A percentile compares a stretch with the other conserved stretches of the same genome.
These are phyloP conservation scores for Pyricularia sp. DNA, from an alignment of 2,329 filamentous ascomycete species.

Conservation along the genomic window DNA sequence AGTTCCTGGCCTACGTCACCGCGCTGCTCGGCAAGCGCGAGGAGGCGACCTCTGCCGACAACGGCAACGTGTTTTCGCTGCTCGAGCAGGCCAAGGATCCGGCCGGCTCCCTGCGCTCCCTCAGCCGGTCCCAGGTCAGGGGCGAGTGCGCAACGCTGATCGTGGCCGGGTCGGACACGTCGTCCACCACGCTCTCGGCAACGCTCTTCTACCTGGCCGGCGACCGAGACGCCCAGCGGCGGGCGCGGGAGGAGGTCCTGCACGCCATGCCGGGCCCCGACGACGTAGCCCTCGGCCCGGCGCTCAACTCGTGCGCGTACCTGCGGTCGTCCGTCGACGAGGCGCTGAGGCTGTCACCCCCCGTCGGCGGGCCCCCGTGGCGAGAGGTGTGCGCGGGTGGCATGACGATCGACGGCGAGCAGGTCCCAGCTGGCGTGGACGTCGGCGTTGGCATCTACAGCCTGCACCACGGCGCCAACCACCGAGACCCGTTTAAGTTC, in stretches of 20 bases:
- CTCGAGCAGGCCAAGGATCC: background rate
- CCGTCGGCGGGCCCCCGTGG: slow-evolving; percentile 22
- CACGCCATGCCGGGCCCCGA: background rate
- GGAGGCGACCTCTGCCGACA: background rate
- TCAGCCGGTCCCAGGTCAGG: background rate
- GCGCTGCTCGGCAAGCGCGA: background rate
- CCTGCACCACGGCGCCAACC: background rate
- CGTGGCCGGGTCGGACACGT: slow-evolving; percentile 14
- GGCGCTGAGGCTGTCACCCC: slow-evolving; percentile 31
- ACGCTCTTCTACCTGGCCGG: slow-evolving; percentile 20
- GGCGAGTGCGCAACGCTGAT: background rate
- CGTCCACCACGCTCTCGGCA: slow-evolving; percentile 17
- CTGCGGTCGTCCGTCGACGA: slow-evolving; percentile 33
- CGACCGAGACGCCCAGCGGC: slow-evolving; percentile 10
- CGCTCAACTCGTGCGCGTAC: slow-evolving; percentile 19
- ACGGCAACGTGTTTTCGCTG: background rate
- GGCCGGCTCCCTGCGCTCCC: background rate
- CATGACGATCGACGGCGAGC: slow-evolving; percentile 21
- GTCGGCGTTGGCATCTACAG: slow-evolving; percentile 12
- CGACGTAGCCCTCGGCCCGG: slow-evolving; percentile 6
- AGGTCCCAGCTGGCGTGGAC: slow-evolving; percentile 20
- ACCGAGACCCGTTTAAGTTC: background rate
- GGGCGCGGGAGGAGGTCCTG: background rate
- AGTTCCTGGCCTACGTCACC: background rate
- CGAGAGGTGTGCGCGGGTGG: slow-evolving; percentile 17